Evolutionary conservation across 1,284 basidiomycete genomes (phyloP), one percentile per base, ranked within the genome.

Genomic region (Boletus nobilissimus): DNA sequence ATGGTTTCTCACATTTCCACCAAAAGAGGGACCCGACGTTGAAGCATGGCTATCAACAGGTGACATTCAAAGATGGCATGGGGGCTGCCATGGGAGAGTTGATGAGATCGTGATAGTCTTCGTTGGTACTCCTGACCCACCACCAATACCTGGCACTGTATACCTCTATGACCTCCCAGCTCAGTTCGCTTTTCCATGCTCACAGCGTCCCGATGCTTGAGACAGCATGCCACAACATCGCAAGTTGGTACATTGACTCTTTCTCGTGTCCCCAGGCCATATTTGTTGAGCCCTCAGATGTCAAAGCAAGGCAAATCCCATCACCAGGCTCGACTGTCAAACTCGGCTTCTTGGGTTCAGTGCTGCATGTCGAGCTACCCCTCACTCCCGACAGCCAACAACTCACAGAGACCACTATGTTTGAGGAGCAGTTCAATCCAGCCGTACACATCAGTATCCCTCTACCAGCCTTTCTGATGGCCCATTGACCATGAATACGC

Each of bases 1-100:
- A 97, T 82, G 96, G 96, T 0, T 97, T 92, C 85, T 94, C 96
- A 2, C 92, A 95, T 85, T 97, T 97, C 83, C 92, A 92, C 32
- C 95, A 96, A 84, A 89, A 90, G 78, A 90, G 90, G 82, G 95
- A 97, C 84, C 79, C 90, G 4, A 87, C 89, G 0, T 94, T 93
- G 19, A 94, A 94, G 79, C 90, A 97, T 74, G 97, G 97, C 8
- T 98, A 97, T 85, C 92, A 94, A 82, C 97, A 98, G 89, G 96
- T 96, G 76, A 82, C 7, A 57, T 62, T 32, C 14, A 36, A 54
- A 26, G 40, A 43, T 70, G 54, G 38, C 57, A 29, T 75, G 26
- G 38, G 14, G 39, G 9, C 29, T 40, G 36, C 13, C 24, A 60
- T 40, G 26, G 18, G 38, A 29, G 26, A 29, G 69, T 73, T 85